Percentiles rank a stretch among this genome's conserved stretches.
phyloP scores from a whole-genome alignment of 331 rosid genomes.

The Quercus lobata region DNA sequence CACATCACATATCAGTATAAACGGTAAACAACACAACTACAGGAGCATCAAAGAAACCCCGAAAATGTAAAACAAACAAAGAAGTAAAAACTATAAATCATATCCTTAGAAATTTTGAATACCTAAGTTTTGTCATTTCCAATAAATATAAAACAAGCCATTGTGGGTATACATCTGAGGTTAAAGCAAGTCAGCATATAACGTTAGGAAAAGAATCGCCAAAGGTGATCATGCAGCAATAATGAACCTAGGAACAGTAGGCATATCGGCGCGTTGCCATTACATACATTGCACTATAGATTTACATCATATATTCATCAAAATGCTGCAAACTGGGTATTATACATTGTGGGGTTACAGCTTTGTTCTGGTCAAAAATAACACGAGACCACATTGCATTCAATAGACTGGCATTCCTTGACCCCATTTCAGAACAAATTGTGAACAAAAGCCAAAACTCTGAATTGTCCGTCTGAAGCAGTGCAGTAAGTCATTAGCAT shows the following conservation, averaged over 20 bases:
- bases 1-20: too few relatives aligned
- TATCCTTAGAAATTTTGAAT: not conserved
- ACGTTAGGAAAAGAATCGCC: not conserved
- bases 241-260: not conserved
- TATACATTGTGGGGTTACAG: not conserved
- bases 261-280: not conserved
- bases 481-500: not conserved
- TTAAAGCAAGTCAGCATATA: not conserved
- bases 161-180: not conserved
- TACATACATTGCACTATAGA: not conserved
- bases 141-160: not conserved
- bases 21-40: too few relatives aligned
- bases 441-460: not conserved
- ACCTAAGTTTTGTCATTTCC: not conserved
- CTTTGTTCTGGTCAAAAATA: not conserved
- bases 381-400: not conserved
- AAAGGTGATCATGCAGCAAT: not conserved
- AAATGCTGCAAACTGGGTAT: constrained; percentile 5
- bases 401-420: not conserved
- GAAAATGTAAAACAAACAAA: not conserved
- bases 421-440: constrained; percentile 7
- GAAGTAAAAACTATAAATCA: not conserved
- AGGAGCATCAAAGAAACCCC: not conserved
- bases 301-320: not conserved
- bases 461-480: constrained; percentile 9